Evolutionary conservation across 75 land plant species (phyloP), one percentile per base, ranked within the genome.

Genomic region (Picea glauca): DNA sequence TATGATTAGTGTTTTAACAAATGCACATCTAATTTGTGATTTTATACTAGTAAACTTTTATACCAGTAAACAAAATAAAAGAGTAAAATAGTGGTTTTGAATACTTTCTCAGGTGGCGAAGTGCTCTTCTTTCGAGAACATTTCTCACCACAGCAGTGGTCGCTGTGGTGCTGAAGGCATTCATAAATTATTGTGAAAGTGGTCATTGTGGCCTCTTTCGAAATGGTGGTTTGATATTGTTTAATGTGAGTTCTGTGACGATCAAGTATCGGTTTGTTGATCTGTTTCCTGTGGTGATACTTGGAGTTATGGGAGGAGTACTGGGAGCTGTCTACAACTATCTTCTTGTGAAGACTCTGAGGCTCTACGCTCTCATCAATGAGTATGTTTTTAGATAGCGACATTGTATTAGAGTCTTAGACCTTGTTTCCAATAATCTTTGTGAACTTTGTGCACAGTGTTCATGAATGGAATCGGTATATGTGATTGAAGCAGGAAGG

Each of bases 111-210:
- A 87, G 88, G 98, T 95, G 95, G 98, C 82, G 98, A 58, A 93
- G 93, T 79, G 86, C 98, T 17, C 88, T 95, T 7, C 86, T 95
- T 4, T 95, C 96, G 98, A 91, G 98, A 62, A 83, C 96, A 9
- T 95, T 95, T 81, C 93, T 95, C 84, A 91, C 88, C 68, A 90
- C 98, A 35, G 98, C 98, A 5, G 82, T 91, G 30, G 93, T 91
- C 31, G 93, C 85, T 62, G 89, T 95, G 66, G 90, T 91, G 59
- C 85, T 95, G 3, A 78, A 93, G 30, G 86, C 87, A 58, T 90
- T 85, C 80, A 91, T 92, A 5, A 85, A 83, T 58, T 81, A 64
- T 46, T 95, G 98, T 84, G 81, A 80, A 11, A 75, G 85, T 64
- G 93, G 93, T 13, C 79, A 88, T 18, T 95, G 98, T 82, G 98